phyloP scores from a whole-genome alignment of 345 rosid species.

The Gossypium longicalyx region DNA sequence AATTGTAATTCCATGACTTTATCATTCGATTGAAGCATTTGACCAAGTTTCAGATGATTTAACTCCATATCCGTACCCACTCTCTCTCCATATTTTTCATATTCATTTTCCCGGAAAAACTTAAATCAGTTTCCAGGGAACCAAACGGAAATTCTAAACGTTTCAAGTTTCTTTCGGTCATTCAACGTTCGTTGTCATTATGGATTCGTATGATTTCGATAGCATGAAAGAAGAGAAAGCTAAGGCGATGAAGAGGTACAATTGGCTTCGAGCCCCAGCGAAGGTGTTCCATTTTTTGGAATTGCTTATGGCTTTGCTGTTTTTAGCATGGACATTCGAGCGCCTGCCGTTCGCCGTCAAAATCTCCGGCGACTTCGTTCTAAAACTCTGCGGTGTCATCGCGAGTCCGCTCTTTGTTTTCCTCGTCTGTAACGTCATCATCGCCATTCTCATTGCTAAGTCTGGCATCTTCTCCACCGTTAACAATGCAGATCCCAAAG shows the following conservation, averaged over 20 bases:
- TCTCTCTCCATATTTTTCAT: too few relatives aligned
- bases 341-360: conserved; percentile 47
- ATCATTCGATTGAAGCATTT: too few relatives aligned
- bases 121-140: not conserved
- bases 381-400: conserved; percentile 32
- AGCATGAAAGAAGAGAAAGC: conserved; percentile 47
- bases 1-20: too few relatives aligned
- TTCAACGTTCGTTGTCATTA: not conserved
- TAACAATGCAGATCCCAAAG: conserved; percentile 27
- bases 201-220: conserved; percentile 33
- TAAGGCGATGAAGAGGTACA: conserved; percentile 27
- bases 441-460: conserved; percentile 48
- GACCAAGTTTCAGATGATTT: too few relatives aligned
- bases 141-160: not conserved
- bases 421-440: conserved; percentile 57
- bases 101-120: not conserved
- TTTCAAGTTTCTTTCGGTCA: not conserved
- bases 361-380: conserved; percentile 42
- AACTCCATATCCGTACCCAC: too few relatives aligned
- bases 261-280: conserved; percentile 33
- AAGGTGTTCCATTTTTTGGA: conserved; percentile 45
- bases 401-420: conserved; percentile 55
- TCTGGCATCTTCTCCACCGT: conserved; percentile 31
- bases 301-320: conserved; percentile 37
- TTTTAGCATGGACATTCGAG: conserved; percentile 42